phyloP scores from a whole-genome alignment of 305 asterid genomes.

The Plantago coronopus region DNA sequence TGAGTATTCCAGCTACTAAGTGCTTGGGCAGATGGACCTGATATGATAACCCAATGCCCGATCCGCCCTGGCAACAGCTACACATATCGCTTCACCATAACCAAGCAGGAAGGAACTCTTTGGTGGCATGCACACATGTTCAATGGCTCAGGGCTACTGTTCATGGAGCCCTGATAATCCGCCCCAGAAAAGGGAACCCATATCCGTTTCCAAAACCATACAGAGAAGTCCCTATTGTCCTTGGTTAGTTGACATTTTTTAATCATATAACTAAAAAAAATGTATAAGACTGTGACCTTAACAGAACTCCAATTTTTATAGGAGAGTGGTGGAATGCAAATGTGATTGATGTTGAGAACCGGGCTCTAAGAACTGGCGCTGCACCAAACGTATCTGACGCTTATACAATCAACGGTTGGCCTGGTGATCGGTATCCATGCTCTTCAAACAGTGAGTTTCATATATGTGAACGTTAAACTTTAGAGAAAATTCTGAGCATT shows the following conservation, averaged over 20 bases:
- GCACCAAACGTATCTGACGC: slow-evolving; percentile 35
- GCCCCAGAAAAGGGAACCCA: slow-evolving; percentile 40
- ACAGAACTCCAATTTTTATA: not conserved
- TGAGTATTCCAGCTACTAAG: slow-evolving; percentile 53
- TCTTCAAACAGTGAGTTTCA: slow-evolving; percentile 23
- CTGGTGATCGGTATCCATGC: slow-evolving; percentile 26
- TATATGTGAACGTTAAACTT: not conserved
- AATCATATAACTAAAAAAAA: too few species aligned
- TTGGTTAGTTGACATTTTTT: slow-evolving; percentile 27
- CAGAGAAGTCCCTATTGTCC: slow-evolving; percentile 43
- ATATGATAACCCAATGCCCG: slow-evolving; percentile 55
- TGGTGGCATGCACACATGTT: slow-evolving; percentile 62
- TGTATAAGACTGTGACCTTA: too few species aligned
- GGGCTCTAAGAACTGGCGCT: slow-evolving; percentile 9
- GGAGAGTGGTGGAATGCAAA: slow-evolving; percentile 36
- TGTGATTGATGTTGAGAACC: not conserved
- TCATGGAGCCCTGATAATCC: slow-evolving; percentile 46
- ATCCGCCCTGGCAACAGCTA: slow-evolving; percentile 44
- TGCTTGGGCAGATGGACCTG: slow-evolving; percentile 66
- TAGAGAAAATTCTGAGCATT: not conserved
- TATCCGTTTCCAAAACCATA: slow-evolving; percentile 59
- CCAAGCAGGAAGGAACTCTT: slow-evolving; percentile 44
- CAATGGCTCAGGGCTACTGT: slow-evolving; percentile 54
- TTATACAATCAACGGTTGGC: slow-evolving; percentile 30
- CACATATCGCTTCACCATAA: slow-evolving; percentile 41